phyloP scores from a whole-genome alignment of 2,329 filamentous ascomycete genomes.

The Aspergillus oerlinghausenensis region DNA sequence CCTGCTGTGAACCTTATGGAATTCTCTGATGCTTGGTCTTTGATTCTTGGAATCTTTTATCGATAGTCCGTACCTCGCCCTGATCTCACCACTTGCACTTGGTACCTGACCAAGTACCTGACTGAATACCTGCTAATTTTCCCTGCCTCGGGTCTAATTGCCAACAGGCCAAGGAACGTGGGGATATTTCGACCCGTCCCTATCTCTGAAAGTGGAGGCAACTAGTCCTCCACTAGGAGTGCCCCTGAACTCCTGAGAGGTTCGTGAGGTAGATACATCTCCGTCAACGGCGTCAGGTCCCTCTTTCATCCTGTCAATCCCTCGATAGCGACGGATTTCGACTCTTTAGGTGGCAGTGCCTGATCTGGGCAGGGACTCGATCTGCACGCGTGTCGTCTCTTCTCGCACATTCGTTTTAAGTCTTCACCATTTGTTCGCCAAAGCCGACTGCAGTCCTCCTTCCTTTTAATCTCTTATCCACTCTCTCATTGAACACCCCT shows the following conservation, averaged over 20 bases:
- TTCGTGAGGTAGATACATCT: constrained; percentile 8
- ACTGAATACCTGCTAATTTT: neutral
- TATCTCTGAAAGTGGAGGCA: constrained; percentile 11
- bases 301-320: neutral
- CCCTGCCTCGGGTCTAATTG: neutral
- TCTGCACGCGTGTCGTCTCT: neutral
- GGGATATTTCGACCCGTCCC: constrained; percentile 5
- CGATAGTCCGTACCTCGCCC: neutral
- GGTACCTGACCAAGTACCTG: neutral
- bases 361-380: neutral
- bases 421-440: neutral
- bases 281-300: neutral
- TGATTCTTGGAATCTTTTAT: neutral
- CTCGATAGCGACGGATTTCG: neutral
- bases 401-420: constrained; percentile 3
- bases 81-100: neutral
- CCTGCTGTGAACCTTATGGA: neutral
- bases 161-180: constrained; percentile 10
- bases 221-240: constrained; percentile 13
- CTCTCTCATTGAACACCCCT: constrained; percentile 1
- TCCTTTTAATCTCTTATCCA: constrained; percentile 9
- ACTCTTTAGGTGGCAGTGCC: neutral
- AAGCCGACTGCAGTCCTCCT: neutral
- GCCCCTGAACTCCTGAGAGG: constrained; percentile 23
- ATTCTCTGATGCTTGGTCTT: neutral